A percentile compares a stretch with the other conserved stretches of the same genome.
phyloP scores from a whole-genome alignment of 2,329 filamentous ascomycete species.

The Sporothrix brunneoviolacea region DNA sequence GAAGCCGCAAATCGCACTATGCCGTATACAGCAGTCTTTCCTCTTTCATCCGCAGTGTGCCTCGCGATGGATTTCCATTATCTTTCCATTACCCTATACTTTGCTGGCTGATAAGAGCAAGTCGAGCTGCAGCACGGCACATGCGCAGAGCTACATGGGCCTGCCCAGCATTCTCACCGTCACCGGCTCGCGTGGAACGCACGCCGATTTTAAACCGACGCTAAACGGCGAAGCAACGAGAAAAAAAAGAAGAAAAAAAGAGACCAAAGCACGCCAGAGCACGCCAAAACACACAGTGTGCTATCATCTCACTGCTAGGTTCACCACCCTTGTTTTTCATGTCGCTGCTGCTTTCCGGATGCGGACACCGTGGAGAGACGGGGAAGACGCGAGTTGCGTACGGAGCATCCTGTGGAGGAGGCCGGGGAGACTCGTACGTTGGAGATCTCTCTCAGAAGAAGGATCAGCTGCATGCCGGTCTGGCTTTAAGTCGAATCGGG shows the following conservation, averaged over 20 bases:
- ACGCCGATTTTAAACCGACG: slow-evolving; percentile 6
- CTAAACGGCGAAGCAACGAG: slow-evolving; percentile 5
- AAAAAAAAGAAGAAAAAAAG: neutral
- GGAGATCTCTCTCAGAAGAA: no score
- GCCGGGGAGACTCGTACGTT: no score
- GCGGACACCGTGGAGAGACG: no score
- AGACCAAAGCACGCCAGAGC: neutral
- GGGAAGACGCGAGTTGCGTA: no score
- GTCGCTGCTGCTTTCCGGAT: no score
- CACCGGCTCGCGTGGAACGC: neutral
- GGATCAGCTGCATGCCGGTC: neutral
- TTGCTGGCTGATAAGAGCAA: neutral
- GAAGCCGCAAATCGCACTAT: neutral
- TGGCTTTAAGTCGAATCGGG: slow-evolving; percentile 5
- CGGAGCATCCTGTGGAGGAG: no score
- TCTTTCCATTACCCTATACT: slow-evolving; percentile 14
- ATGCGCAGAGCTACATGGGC: neutral
- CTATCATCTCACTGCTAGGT: no score
- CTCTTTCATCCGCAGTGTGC: slow-evolving; percentile 2
- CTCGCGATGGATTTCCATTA: slow-evolving; percentile 12
- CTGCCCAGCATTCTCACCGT: neutral
- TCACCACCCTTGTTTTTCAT: no score
- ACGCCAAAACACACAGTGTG: neutral
- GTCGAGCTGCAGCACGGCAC: no score
- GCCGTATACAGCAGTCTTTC: slow-evolving; percentile 12